A percentile compares a stretch with the other conserved stretches of the same genome.
Conservation (phyloP, 371 early-diverging fungal species). For the Entomophthora muscae region DNA sequence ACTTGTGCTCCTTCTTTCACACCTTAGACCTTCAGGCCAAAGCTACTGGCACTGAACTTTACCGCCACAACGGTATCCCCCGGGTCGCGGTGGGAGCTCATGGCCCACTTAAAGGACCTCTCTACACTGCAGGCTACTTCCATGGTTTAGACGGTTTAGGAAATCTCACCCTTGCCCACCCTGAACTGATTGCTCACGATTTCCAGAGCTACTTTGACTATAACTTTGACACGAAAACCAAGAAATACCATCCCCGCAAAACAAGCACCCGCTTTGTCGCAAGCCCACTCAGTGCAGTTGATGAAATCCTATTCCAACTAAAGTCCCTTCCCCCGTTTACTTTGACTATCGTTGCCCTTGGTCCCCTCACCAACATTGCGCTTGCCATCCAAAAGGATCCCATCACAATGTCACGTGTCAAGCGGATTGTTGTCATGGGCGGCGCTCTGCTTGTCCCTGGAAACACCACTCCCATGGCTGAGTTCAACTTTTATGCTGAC, state of each 20-base stretch:
- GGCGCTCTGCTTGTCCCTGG: slow-evolving; percentile 24
- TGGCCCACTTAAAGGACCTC: slow-evolving; percentile 17
- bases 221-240: no score
- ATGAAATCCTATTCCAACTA: no score
- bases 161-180: slow-evolving; percentile 11
- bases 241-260: slow-evolving; percentile 7
- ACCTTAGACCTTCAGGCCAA: slow-evolving; percentile 10
- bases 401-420: no score
- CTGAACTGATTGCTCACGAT: background rate
- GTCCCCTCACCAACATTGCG: no score
- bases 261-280: slow-evolving; percentile 17
- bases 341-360: no score
- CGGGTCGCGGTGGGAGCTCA: slow-evolving; percentile 16
- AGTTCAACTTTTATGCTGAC: slow-evolving; percentile 33
- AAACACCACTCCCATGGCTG: slow-evolving; percentile 28
- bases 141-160: slow-evolving; percentile 32
- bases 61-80: background rate
- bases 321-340: no score
- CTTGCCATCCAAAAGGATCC: no score
- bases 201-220: no score
- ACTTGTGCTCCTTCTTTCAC: slow-evolving; percentile 13
- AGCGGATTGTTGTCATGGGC: no score
- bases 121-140: slow-evolving; percentile 21
- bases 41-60: background rate
- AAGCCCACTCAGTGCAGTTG: slow-evolving; percentile 17